Percentiles rank a stretch among this genome's conserved stretches.
phyloP scores from a whole-genome alignment of 306 rosid species.

The Trifolium dubium region DNA sequence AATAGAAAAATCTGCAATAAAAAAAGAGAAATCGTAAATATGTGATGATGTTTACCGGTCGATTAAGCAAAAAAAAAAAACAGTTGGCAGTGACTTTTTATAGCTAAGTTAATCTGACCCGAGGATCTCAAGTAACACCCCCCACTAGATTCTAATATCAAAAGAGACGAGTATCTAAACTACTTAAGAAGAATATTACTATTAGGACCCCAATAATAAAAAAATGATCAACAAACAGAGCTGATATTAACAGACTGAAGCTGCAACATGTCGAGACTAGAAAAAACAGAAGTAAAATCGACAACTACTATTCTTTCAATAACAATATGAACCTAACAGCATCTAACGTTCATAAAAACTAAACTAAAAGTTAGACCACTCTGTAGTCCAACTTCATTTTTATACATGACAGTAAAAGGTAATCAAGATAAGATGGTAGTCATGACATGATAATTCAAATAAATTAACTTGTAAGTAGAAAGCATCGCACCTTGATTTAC shows the following conservation, averaged over 20 bases:
- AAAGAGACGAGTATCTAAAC: background rate
- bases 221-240: background rate
- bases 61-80: background rate
- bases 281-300: background rate
- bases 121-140: slow-evolving; percentile 38
- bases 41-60: background rate
- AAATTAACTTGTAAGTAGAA: background rate
- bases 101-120: background rate
- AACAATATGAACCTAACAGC: too few relatives aligned
- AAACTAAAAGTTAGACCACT: background rate
- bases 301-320: background rate
- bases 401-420: background rate
- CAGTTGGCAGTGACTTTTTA: background rate
- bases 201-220: background rate
- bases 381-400: background rate
- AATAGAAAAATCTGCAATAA: slow-evolving; percentile 15
- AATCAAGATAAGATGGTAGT: background rate
- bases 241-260: background rate
- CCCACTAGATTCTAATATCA: slow-evolving; percentile 38
- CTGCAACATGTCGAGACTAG: background rate
- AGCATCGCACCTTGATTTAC: background rate
- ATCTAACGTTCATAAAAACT: too few relatives aligned
- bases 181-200: background rate
- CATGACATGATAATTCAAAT: background rate
- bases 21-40: background rate